Evolutionary conservation across 192 early-diverging fungal species (phyloP).

Genomic region (Helicostylum pulchrum): DNA sequence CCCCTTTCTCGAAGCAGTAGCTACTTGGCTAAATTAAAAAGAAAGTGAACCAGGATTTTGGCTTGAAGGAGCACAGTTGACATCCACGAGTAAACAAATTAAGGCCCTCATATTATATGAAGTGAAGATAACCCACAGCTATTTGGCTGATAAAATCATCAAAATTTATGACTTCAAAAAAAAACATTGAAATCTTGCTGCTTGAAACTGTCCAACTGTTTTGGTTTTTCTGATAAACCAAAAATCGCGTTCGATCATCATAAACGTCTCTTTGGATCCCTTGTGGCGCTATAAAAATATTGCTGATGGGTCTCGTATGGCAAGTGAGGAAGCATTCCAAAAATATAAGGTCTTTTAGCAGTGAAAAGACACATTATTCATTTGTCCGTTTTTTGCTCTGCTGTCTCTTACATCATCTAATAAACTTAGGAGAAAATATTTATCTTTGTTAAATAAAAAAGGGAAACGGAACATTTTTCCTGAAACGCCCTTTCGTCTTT

Average conservation of each 20-base stretch:
- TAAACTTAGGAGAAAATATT: constrained; percentile 6
- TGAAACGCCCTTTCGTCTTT: too few species aligned
- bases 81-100: constrained; percentile 9
- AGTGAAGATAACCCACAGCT: constrained; percentile 14
- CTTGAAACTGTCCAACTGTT: constrained; percentile 5
- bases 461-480: too few species aligned
- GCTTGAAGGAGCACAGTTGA: background rate
- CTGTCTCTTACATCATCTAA: constrained; percentile 16
- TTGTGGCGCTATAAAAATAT: constrained; percentile 2
- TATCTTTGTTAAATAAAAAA: too few species aligned
- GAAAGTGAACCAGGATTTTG: constrained; percentile 7
- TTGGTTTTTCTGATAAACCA: constrained; percentile 10
- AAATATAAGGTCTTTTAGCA: constrained; percentile 6
- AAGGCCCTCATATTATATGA: constrained; percentile 2
- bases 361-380: constrained; percentile 5
- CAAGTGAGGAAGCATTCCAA: constrained; percentile 9
- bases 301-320: constrained; percentile 10
- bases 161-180: constrained; percentile 14
- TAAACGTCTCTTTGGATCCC: constrained; percentile 8
- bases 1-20: constrained; percentile 13
- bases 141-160: constrained; percentile 15
- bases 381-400: background rate
- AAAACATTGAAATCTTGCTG: constrained; percentile 12
- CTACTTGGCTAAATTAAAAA: constrained; percentile 8
- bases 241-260: constrained; percentile 13